Base-by-base conservation (phyloP, 2,329 filamentous ascomycete genomes). In the Tolypocladium nubicola region DNA sequence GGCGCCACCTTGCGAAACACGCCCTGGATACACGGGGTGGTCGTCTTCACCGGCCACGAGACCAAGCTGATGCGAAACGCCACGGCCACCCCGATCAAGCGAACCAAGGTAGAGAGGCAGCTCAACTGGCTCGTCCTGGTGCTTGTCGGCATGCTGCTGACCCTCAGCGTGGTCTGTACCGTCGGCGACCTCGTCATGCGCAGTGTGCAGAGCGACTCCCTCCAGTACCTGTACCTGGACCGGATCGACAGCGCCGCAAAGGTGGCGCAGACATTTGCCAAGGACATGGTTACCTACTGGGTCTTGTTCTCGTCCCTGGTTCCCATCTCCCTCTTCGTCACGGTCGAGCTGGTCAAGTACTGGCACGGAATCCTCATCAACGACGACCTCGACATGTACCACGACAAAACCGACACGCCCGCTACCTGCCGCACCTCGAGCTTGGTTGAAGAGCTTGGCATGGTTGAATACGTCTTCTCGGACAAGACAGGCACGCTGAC, bases 31-130 rank as follows among this genome's bases (percentile, higher is more conserved):
- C 90, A 99, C 70, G 94, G 93, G 43, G 83, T 96, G 21, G 94
- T 99, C 56, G 93, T 99, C 19, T 99, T 97, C 67, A 76, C 73
- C 13, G 94, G 94, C 55, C 94, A 99, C 73, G 94, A 99, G 75
- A 97, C 94, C 8, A 99, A 99, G 74, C 81, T 99, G 61, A 97
- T 99, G 94, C 87, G 94, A 64, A 99, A 99, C 70, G 95, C 94
- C 21, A 99, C 93, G 3, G 93, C 93, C 5, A 88, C 94, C 1
- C 95, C 94, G 7, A 99, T 99, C 76, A 99, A 99, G 77, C 88
- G 93, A 57, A 99, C 94, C 40, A 93, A 92, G 64, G 93, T 99
- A 8, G 94, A 99, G 74, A 85, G 87, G 61, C 89, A 95, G 77
- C 88, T 99, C 64, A 99, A 99, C 72, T 83, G 86, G 66, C 88